phyloP scores from a whole-genome alignment of 257 asterid species.

The Eustoma russellianum region DNA sequence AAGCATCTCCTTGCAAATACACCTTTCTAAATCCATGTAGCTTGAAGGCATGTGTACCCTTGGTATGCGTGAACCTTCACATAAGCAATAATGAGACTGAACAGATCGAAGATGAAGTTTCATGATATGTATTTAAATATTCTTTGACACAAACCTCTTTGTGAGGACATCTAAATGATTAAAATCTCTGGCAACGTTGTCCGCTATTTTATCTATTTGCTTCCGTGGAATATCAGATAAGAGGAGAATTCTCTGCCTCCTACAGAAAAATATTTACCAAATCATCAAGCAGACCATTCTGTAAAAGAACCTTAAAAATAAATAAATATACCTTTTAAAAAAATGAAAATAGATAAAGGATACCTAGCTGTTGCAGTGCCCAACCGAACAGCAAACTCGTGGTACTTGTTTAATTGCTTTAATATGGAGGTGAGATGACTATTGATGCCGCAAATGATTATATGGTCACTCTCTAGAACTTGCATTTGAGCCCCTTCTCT shows the following conservation, averaged over 20 bases:
- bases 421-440: conserved; percentile 71
- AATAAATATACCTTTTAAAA: too few relatives aligned
- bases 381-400: conserved; percentile 79
- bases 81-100: too few relatives aligned
- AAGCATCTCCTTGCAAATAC: too few relatives aligned
- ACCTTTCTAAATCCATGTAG: too few relatives aligned
- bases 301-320: too few relatives aligned
- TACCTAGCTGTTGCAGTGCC: conserved; percentile 97
- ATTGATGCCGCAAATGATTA: conserved; percentile 83
- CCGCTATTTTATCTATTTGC: conserved; percentile 86
- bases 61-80: too few relatives aligned
- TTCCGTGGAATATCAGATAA: conserved; percentile 94
- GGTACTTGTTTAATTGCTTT: conserved; percentile 91
- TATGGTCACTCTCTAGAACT: conserved; percentile 84
- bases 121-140: neutral
- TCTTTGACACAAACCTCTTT: conserved; percentile 47
- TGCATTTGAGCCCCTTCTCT: conserved; percentile 97
- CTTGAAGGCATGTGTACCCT: too few relatives aligned
- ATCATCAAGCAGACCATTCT: conserved; percentile 14
- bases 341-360: conserved; percentile 3
- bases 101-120: neutral
- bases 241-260: conserved; percentile 89
- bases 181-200: conserved; percentile 77
- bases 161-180: conserved; percentile 76
- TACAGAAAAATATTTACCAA: conserved; percentile 21